Conservation (phyloP, 2,329 filamentous ascomycete species). For the Venturia effusa region DNA sequence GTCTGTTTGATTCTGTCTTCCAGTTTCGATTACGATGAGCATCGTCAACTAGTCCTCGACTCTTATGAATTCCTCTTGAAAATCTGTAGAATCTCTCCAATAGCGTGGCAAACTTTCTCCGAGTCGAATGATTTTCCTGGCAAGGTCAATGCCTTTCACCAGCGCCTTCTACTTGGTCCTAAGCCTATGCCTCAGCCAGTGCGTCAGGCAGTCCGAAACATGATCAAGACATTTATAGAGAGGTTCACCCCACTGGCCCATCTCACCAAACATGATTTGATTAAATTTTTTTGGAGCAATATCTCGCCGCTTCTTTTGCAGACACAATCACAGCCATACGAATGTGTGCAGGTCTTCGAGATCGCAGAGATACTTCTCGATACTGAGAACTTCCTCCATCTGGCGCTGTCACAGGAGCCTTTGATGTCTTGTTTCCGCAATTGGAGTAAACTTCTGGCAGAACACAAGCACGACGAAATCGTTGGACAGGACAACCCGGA, state of each 20-base stretch:
- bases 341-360: conserved; percentile 24
- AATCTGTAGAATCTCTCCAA: background rate
- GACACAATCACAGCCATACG: conserved; percentile 16
- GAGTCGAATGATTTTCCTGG: background rate
- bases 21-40: background rate
- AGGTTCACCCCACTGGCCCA: background rate
- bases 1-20: background rate
- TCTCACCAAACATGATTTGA: conserved; percentile 17
- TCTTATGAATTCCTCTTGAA: conserved; percentile 9
- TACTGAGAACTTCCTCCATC: background rate
- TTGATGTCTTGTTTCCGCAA: background rate
- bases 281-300: conserved; percentile 23
- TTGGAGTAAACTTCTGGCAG: conserved; percentile 25
- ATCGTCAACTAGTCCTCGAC: conserved; percentile 1
- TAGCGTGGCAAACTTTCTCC: conserved; percentile 9
- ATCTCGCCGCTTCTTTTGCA: conserved; percentile 23
- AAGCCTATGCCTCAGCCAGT: background rate
- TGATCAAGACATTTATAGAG: background rate
- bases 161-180: background rate
- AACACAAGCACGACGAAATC: conserved; percentile 23
- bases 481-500: conserved; percentile 26
- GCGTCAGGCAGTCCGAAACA: background rate
- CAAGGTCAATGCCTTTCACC: background rate
- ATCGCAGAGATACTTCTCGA: conserved; percentile 22
- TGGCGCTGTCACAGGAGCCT: background rate